Evolutionary conservation across 2,329 filamentous ascomycete species (phyloP).

Genomic region (Phoma herbarum): DNA sequence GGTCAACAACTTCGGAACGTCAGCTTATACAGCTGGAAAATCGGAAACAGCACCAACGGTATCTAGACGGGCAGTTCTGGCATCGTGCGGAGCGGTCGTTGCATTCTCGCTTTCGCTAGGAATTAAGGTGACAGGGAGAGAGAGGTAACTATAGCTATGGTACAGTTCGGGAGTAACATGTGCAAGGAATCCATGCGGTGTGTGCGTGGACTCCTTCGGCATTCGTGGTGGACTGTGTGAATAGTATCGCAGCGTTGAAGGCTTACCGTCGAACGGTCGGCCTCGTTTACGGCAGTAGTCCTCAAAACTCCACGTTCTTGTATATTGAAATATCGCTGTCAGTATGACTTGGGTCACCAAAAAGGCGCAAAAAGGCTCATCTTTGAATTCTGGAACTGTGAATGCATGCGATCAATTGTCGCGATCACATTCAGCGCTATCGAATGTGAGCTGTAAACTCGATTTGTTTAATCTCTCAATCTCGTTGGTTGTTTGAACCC

Average conservation of each 20-base stretch:
- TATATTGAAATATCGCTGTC: not conserved
- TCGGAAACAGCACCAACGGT: too few relatives aligned
- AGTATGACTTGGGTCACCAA: too few relatives aligned
- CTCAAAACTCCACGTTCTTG: not conserved
- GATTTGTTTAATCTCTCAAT: not conserved
- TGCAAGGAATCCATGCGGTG: not conserved
- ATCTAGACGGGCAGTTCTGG: too few relatives aligned
- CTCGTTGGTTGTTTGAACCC: too few relatives aligned
- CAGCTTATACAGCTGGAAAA: not conserved
- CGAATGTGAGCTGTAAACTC: not conserved
- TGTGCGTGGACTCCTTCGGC: not conserved
- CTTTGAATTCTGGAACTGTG: not conserved
- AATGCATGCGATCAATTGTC: not conserved
- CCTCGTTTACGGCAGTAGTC: not conserved
- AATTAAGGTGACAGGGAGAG: not conserved
- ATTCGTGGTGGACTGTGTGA: conserved; percentile 4
- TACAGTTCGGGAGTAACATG: not conserved
- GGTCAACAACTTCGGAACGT: not conserved
- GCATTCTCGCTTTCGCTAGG: not conserved
- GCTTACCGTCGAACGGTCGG: not conserved
- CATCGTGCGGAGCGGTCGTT: not conserved
- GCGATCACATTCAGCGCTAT: not conserved
- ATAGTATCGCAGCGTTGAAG: not conserved
- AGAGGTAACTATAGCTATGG: not conserved
- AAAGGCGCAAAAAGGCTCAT: too few relatives aligned